phyloP scores from a whole-genome alignment of 2,329 filamentous ascomycete species.

The Raffaelea albimanens region DNA sequence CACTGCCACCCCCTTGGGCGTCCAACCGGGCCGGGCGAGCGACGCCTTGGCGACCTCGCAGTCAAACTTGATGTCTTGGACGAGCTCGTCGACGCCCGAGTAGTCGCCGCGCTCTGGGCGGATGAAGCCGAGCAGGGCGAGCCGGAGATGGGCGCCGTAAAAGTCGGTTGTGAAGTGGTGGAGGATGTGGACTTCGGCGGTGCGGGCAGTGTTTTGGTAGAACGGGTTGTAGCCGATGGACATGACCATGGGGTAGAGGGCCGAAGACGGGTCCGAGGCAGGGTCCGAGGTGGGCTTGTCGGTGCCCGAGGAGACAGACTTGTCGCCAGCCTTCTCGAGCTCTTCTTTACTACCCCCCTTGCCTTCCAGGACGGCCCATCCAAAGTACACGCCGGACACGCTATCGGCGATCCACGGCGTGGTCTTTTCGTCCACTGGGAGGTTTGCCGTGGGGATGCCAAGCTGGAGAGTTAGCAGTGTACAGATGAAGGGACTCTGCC shows the following conservation, averaged over 20 bases:
- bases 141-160: slow-evolving; percentile 69
- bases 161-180: slow-evolving; percentile 71
- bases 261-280: too few relatives aligned
- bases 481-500: slow-evolving; percentile 1
- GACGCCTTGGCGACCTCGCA: slow-evolving; percentile 73
- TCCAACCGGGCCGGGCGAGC: slow-evolving; percentile 57
- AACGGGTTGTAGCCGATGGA: slow-evolving; percentile 95
- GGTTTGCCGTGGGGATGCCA: slow-evolving; percentile 93
- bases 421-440: slow-evolving; percentile 58
- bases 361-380: slow-evolving; percentile 64
- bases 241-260: slow-evolving; percentile 79
- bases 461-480: slow-evolving; percentile 47
- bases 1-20: slow-evolving; percentile 18
- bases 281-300: slow-evolving; percentile 12
- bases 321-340: slow-evolving; percentile 23
- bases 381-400: slow-evolving; percentile 83
- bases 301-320: too few relatives aligned
- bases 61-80: slow-evolving; percentile 82
- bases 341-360: slow-evolving; percentile 21
- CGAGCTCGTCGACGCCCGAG: slow-evolving; percentile 67
- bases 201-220: slow-evolving; percentile 83
- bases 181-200: slow-evolving; percentile 85
- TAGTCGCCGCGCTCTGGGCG: slow-evolving; percentile 78
- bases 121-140: slow-evolving; percentile 79
- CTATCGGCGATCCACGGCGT: slow-evolving; percentile 53